These are phyloP conservation scores for Reutealis trisperma DNA, from an alignment of 345 rosid species.

Conservation along the genomic window DNA sequence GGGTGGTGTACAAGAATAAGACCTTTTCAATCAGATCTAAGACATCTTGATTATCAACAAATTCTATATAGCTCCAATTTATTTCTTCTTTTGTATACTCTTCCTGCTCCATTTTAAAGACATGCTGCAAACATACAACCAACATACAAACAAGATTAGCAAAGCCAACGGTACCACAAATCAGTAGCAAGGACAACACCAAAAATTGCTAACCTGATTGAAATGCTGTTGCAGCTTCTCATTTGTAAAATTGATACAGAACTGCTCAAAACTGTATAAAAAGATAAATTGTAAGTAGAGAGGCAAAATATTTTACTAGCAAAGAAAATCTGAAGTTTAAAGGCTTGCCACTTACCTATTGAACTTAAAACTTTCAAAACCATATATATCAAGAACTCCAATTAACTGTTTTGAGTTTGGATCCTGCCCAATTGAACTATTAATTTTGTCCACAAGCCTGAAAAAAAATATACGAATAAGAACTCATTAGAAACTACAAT, in stretches of 20 bases:
- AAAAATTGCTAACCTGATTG: constrained; percentile 71
- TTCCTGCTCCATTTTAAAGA: constrained; percentile 99
- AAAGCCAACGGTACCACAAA: constrained; percentile 11
- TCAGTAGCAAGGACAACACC: constrained; percentile 10
- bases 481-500: not conserved
- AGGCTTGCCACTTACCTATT: constrained; percentile 82
- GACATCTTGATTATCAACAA: constrained; percentile 99
- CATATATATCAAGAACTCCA: constrained; percentile 99
- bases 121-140: constrained; percentile 65
- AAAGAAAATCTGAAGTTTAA: constrained; percentile 25
- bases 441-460: constrained; percentile 98
- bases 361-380: constrained; percentile 96
- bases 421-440: constrained; percentile 95
- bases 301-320: not conserved
- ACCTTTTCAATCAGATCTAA: constrained; percentile 98
- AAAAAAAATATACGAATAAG: constrained; percentile 17
- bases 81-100: constrained; percentile 98
- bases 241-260: constrained; percentile 97
- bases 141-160: constrained; percentile 23
- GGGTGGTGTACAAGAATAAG: constrained; percentile 1
- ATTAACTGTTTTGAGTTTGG: constrained; percentile 92
- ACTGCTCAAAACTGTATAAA: constrained; percentile 83
- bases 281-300: constrained; percentile 25
- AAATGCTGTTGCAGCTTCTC: constrained; percentile 99
- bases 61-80: constrained; percentile 99